phyloP scores from a whole-genome alignment of 768 basidiomycete genomes.

The Russula emetica region DNA sequence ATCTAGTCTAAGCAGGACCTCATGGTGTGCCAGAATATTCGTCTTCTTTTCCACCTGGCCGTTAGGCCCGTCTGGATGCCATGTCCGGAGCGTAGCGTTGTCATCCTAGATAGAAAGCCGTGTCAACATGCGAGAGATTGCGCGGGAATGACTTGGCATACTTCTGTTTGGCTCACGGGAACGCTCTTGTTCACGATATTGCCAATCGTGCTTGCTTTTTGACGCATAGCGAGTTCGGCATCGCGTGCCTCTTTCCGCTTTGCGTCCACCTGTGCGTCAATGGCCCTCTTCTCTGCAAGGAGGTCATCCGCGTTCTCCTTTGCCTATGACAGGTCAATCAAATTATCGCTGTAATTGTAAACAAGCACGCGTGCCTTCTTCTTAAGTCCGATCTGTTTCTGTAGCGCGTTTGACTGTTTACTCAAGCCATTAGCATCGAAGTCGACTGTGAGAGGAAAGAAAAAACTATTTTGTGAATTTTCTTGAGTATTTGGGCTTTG shows the following conservation, averaged over 20 bases:
- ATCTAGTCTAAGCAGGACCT: slow-evolving; percentile 88
- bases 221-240: slow-evolving; percentile 71
- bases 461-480: neutral
- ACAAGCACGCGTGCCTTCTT: slow-evolving; percentile 64
- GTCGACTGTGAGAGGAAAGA: slow-evolving; percentile 59
- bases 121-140: neutral
- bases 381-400: slow-evolving; percentile 92
- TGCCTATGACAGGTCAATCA: slow-evolving; percentile 47
- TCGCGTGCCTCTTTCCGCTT: slow-evolving; percentile 75
- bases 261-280: slow-evolving; percentile 75
- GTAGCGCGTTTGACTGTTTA: slow-evolving; percentile 83
- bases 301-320: slow-evolving; percentile 90
- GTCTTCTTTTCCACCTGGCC: slow-evolving; percentile 66
- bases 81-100: slow-evolving; percentile 74
- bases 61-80: slow-evolving; percentile 77
- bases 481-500: neutral
- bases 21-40: slow-evolving; percentile 94
- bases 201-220: slow-evolving; percentile 77
- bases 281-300: slow-evolving; percentile 73
- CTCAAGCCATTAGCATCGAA: slow-evolving; percentile 74
- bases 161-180: slow-evolving; percentile 86
- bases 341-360: neutral
- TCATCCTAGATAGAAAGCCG: slow-evolving; percentile 61
- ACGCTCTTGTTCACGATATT: slow-evolving; percentile 89
- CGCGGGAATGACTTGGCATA: slow-evolving; percentile 36